Evolutionary conservation across 495 filamentous ascomycete genomes (phyloP), one percentile per base, ranked within the genome.

Genomic region (Clavariopsis aquatica): DNA sequence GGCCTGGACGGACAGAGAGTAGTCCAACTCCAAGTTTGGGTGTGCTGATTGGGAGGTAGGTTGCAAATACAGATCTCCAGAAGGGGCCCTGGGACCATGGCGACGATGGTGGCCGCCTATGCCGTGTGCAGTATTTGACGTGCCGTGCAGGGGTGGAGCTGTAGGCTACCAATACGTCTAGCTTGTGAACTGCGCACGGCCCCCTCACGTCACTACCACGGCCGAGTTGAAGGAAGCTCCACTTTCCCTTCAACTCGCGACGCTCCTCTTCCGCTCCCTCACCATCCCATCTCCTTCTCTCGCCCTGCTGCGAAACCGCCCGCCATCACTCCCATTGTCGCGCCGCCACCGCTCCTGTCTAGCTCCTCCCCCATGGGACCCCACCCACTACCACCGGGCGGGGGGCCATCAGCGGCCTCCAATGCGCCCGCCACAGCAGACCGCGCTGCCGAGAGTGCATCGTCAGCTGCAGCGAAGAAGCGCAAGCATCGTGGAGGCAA

Each of bases 401-500:
- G 26, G 26, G 43, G 10, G 45, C 13, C 55, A 23, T 47, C 55
- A 13, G 20, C 55, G 22, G 38, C 55, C 55, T 58, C 55, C 9
- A 58, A 58, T 13, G 34, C 55, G 20, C 55, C 38, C 26, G 31
- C 13, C 1, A 19, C 36, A 19, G 20, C 22, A 20, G 22, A 58
- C 7, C 5, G 43, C 55, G 9, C 34, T 23, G 34, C 15, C 8
- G 55, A 24, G 24, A 8, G 17, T 52, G 3, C 57, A 31, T 49
- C 57, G 15, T 15, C 36, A 23, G 45, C 31, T 1, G 41, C 62
- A 1, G 52, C 52, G 56, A 66, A 66, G 70, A 81, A 81, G 66
- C 79, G 78, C 62, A 78, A 76, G 58, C 79, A 81, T 70, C 78
- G 80, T 19, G 74, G 73, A 4, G 78, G 85, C 12, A 87, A 82